A percentile compares a stretch with the other conserved stretches of the same genome.
Evolutionary conservation across 352 stramenopile genomes (phyloP).

Genomic region (Phytophthora tentaculata): DNA sequence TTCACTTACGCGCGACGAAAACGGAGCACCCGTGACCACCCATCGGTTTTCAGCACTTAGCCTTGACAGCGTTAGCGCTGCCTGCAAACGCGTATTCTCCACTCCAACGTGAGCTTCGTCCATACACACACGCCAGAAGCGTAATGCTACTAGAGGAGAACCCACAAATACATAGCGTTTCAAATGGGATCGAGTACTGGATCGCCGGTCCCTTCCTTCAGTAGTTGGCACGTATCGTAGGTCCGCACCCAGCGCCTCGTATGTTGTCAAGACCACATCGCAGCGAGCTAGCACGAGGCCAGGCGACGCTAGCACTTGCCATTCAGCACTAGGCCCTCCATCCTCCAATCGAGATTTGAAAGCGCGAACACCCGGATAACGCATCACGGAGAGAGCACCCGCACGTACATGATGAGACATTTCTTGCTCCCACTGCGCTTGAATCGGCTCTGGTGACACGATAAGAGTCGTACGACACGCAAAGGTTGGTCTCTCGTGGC

Average conservation of each 20-base stretch:
- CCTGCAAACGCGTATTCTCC: conserved; percentile 74
- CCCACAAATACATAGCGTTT: conserved; percentile 88
- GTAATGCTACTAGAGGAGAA: conserved; percentile 87
- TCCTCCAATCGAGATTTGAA: conserved; percentile 42
- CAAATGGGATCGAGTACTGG: conserved; percentile 55
- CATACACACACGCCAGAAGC: conserved; percentile 92
- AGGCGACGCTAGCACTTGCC: conserved; percentile 56
- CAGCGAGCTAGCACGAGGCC: conserved; percentile 68
- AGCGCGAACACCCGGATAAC: conserved; percentile 61
- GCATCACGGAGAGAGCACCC: conserved; percentile 54
- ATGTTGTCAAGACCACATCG: conserved; percentile 93
- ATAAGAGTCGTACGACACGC: conserved; percentile 90
- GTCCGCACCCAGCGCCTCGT: conserved; percentile 86
- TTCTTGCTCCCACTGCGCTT: conserved; percentile 91
- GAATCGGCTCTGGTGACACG: conserved; percentile 91
- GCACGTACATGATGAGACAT: conserved; percentile 79
- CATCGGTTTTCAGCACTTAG: conserved; percentile 76
- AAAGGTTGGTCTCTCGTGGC: conserved; percentile 42
- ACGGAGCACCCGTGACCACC: conserved; percentile 92
- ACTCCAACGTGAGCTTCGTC: conserved; percentile 94
- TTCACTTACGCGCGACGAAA: conserved; percentile 82
- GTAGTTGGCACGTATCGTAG: conserved; percentile 72
- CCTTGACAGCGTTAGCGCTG: conserved; percentile 83
- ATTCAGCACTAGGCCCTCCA: conserved; percentile 48
- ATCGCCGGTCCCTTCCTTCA: conserved; percentile 48